A percentile compares a stretch with the other conserved stretches of the same genome.
Conservation (phyloP, 768 basidiomycete genomes). For the Lactarius hatsudake region DNA sequence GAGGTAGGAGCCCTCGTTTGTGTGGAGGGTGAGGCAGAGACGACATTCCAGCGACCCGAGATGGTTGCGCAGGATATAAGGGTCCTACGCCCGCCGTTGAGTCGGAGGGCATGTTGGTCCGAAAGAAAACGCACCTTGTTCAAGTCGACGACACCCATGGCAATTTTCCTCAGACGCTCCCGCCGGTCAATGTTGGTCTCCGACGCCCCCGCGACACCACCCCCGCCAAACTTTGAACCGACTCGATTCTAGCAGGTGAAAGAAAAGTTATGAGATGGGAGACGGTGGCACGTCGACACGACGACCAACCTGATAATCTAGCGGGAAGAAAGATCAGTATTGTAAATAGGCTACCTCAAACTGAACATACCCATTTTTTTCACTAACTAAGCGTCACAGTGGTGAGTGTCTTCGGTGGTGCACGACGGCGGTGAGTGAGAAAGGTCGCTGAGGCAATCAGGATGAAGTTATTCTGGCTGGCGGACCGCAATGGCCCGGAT, state of each 20-base stretch:
- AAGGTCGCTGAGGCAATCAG: constrained; percentile 7
- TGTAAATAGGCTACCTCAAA: background rate
- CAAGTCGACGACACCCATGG: constrained; percentile 95
- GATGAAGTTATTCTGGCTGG: background rate
- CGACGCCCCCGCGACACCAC: constrained; percentile 91
- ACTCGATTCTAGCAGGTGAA: constrained; percentile 71
- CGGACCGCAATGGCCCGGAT: no score
- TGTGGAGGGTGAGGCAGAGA: constrained; percentile 94
- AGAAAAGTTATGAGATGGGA: background rate
- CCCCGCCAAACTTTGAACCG: constrained; percentile 93
- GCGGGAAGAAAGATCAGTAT: background rate
- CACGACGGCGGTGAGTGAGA: background rate
- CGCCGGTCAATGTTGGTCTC: constrained; percentile 95
- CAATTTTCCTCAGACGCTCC: constrained; percentile 92
- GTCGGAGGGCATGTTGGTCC: background rate
- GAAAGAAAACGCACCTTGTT: constrained; percentile 70
- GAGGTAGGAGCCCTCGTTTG: constrained; percentile 99
- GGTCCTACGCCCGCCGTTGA: constrained; percentile 56
- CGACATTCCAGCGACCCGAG: constrained; percentile 98
- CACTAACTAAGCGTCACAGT: background rate
- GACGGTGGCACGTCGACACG: background rate
- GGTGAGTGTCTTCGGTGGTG: background rate
- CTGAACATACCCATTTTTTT: constrained; percentile 24
- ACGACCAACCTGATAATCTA: constrained; percentile 26
- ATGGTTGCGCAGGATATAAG: constrained; percentile 98